A percentile compares a stretch with the other conserved stretches of the same genome.
phyloP scores from a whole-genome alignment of 1,139 yeast species.

The Waltiozyma sp. region DNA sequence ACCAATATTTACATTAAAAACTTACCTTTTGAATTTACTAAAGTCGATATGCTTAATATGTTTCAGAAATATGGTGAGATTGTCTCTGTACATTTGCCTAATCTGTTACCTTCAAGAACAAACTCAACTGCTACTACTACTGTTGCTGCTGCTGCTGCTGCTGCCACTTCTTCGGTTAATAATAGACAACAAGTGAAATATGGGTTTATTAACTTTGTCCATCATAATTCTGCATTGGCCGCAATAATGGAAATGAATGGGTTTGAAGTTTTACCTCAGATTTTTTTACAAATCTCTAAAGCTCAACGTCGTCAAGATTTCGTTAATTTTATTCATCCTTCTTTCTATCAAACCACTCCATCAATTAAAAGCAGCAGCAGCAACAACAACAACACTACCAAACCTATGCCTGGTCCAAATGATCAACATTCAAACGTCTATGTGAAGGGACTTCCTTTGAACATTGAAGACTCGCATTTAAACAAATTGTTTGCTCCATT shows the following conservation, averaged over 20 bases:
- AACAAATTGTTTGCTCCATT: conserved; percentile 22
- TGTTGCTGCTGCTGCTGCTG: no score
- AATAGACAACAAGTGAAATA: conserved; percentile 20
- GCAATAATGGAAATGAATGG: conserved; percentile 23
- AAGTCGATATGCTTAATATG: conserved; percentile 18
- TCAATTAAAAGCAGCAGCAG: neutral
- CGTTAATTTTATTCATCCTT: neutral
- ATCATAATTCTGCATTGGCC: conserved; percentile 24
- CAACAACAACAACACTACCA: neutral
- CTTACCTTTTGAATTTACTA: conserved; percentile 33
- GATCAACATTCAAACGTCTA: conserved; percentile 50
- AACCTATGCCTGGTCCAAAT: conserved; percentile 26
- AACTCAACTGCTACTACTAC: neutral
- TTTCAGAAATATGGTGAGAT: conserved; percentile 32
- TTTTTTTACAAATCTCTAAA: conserved; percentile 21
- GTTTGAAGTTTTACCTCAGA: conserved; percentile 20
- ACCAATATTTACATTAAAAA: conserved; percentile 50
- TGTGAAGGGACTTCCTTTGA: conserved; percentile 39
- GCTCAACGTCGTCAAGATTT: conserved; percentile 29
- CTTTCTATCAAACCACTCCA: neutral
- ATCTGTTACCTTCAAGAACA: conserved; percentile 8
- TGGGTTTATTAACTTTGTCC: conserved; percentile 28
- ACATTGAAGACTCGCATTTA: conserved; percentile 27
- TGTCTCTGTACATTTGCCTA: conserved; percentile 19
- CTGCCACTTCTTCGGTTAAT: no score